Conservation (phyloP, 805 yeast genomes). For the Alloascoidea hylecoeti region DNA sequence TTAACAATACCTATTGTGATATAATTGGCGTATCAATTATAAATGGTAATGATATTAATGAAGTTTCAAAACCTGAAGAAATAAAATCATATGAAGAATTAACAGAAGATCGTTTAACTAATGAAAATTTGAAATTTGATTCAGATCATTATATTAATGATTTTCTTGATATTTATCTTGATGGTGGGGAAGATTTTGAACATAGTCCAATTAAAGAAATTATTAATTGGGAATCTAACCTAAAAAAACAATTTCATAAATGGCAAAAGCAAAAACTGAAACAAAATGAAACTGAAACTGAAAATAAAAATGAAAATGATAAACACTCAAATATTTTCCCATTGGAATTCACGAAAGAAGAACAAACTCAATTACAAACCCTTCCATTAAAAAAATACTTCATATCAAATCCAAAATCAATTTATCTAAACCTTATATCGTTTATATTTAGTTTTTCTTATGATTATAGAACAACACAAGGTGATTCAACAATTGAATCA, state of each 20-base stretch:
- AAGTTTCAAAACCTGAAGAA: constrained; percentile 67
- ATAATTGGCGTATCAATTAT: constrained; percentile 51
- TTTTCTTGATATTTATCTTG: constrained; percentile 22
- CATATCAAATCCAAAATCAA: constrained; percentile 37
- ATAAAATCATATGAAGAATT: constrained; percentile 38
- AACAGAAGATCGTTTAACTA: constrained; percentile 47
- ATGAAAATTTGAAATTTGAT: constrained; percentile 68
- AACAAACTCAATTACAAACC: constrained; percentile 51
- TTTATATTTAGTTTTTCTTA: constrained; percentile 61
- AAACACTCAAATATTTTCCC: constrained; percentile 7
- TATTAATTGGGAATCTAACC: constrained; percentile 22
- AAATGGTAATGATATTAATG: constrained; percentile 88
- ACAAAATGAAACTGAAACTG: constrained; percentile 5
- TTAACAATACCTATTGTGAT: constrained; percentile 50
- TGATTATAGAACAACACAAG: constrained; percentile 62
- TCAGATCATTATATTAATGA: constrained; percentile 85
- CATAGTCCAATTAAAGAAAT: constrained; percentile 35
- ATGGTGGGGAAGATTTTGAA: not conserved
- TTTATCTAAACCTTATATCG: constrained; percentile 50
- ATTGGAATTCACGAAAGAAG: constrained; percentile 41
- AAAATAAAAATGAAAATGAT: not conserved
- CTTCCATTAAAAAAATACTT: constrained; percentile 53
- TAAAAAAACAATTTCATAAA: constrained; percentile 3
- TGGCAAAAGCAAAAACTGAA: constrained; percentile 2
- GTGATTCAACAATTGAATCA: constrained; percentile 67